Evolutionary conservation across 768 basidiomycete genomes (phyloP).

Genomic region (Suillus americanus): DNA sequence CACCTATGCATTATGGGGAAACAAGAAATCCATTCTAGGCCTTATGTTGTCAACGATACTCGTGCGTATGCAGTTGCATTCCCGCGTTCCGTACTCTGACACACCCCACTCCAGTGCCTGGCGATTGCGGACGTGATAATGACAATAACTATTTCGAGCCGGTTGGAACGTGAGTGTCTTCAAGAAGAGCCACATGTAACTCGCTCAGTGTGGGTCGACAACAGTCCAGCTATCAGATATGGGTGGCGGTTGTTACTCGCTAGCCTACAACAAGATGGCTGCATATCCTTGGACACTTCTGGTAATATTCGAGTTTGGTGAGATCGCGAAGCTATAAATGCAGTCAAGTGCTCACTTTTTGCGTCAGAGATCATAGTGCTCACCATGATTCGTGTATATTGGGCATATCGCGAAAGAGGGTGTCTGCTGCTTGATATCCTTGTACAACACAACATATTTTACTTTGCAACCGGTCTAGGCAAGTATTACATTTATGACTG

Average conservation of each 20-base stretch:
- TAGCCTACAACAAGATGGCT: not conserved
- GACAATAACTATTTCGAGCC: not conserved
- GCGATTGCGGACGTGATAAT: not conserved
- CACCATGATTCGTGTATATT: conserved; percentile 2
- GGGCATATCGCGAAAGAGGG: not conserved
- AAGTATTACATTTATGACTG: not conserved
- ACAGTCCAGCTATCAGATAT: not conserved
- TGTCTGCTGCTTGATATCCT: not conserved
- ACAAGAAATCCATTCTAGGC: not conserved
- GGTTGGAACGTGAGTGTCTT: not conserved
- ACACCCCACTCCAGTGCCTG: not conserved
- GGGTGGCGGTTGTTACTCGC: not conserved
- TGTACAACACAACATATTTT: not conserved
- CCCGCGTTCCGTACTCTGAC: not conserved
- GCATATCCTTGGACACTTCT: not conserved
- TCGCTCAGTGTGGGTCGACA: not conserved
- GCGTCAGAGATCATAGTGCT: not conserved
- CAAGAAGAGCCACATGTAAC: not conserved
- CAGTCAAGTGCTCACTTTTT: not conserved
- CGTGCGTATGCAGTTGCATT: not conserved
- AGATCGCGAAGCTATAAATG: not conserved
- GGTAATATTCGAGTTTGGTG: not conserved
- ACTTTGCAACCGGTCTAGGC: not conserved
- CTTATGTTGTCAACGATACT: not conserved
- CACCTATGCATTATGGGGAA: conserved; percentile 2